Base-by-base conservation (phyloP, 1,284 basidiomycete genomes). In the Pyrrhoderma noxium region DNA sequence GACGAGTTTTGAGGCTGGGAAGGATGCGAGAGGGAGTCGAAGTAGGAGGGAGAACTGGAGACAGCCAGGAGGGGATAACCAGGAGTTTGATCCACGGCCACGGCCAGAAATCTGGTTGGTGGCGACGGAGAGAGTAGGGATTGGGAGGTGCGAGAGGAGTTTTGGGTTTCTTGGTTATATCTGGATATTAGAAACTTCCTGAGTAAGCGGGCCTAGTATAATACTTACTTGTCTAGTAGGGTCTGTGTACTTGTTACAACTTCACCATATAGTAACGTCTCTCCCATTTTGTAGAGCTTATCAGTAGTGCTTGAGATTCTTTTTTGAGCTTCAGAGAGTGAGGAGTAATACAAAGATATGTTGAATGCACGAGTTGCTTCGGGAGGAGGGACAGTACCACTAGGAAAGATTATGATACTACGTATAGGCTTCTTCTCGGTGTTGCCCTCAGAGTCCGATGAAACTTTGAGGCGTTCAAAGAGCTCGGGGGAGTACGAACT, bases 231-330 rank as follows among this genome's bases (percentile, higher is more conserved):
- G 63, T 97, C 93, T 1, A 98, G 74, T 79, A 98, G 80, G 0
- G 93, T 95, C 67, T 99, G 95, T 0, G 95, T 99, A 58, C 90
- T 94, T 0, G 92, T 93, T 4, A 98, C 87, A 0, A 84, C 82
- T 67, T 97, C 90, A 21, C 86, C 87, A 60, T 97, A 98, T 18
- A 94, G 62, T 35, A 97, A 63, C 14, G 81, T 74, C 52, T 92
- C 87, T 0, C 94, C 94, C 9, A 86, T 65, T 2, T 75, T 74
- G 76, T 42, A 38, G 3, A 36, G 40, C 1, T 34, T 31, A 21
- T 37, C 19, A 7, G 41, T 18, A 19, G 18, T 16, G 13, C 22
- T 14, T 9, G 23, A 31, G 27, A 16, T 43, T 40, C n/a, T n/a
- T 14, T 22, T 16, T 22, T 63, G 57, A 11, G 57, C 56, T 23